Evolutionary conservation across 2,329 filamentous ascomycete genomes (phyloP), one percentile per base, ranked within the genome.

Genomic region (Amauroascus verrucosus): DNA sequence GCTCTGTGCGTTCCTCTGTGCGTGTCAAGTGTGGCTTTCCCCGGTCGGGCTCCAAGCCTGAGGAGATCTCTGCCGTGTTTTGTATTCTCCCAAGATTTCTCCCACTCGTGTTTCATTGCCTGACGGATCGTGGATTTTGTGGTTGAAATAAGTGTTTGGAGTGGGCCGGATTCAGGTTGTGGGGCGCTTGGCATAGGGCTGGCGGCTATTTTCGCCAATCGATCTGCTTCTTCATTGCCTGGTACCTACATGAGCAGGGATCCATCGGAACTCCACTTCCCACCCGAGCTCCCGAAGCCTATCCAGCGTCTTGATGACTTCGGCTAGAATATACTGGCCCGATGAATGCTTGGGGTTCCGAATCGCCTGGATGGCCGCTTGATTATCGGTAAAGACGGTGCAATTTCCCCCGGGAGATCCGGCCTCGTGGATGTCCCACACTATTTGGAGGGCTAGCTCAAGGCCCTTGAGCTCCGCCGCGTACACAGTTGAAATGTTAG

Each of bases 381-480:
- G 49, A 16, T 51, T 51, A 24, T 51, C 49, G 26, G 49, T 51
- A 16, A 51, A 51, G 22, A 51, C 33, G 37, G 38, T 38, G 18
- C 49, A 43, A 33, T 45, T 51, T 33, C n/a, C n/a, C n/a, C 49
- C 16, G 11, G 22, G 38, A 33, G 24, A 24, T n/a, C n/a, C 24
- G 22, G 49, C 22, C 32, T 5, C 40, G 33, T 51, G 49, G 18
- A 33, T 26, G 20, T 44, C 38, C 2, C 26, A 22, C n/a, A 47
- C 24, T 9, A 64, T 64, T 35, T 64, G 56, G 30, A 66, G 43
- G 24, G 59, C 61, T 18, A 65, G 56, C 14, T 56, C 56, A 1
- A 67, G 54, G 16, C 61, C 63, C 52, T 49, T 55, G n/a, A 65
- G 60, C 47, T 66, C 63, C 33, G 60, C 63, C 54, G 61, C 60